These are phyloP conservation scores for Oryza punctata DNA, from an alignment of 176 grass and related monocot species.

Conservation along the genomic window DNA sequence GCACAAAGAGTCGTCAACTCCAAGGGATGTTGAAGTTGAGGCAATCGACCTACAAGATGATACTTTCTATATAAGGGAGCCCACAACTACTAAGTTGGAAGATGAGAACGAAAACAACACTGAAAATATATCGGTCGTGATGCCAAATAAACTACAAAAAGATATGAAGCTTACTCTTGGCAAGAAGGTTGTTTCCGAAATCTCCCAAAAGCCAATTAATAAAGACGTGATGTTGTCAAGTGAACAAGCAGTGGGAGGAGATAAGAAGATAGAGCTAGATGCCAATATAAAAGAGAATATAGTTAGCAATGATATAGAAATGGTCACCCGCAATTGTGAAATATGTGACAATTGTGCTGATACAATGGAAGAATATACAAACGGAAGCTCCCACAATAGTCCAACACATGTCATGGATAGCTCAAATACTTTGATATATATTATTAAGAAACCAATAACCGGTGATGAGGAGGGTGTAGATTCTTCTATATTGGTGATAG, in stretches of 20 bases:
- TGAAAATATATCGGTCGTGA: background rate
- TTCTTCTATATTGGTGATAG: background rate
- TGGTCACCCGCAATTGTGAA: background rate
- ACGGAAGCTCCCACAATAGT: background rate
- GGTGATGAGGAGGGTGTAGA: background rate
- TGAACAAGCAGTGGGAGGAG: background rate
- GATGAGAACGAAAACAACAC: background rate
- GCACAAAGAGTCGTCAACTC: background rate
- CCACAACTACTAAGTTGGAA: background rate
- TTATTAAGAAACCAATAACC: background rate
- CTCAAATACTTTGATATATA: background rate
- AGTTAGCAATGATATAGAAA: background rate
- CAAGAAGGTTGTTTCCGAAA: background rate
- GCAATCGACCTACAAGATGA: background rate
- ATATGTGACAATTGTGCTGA: background rate
- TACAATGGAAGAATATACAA: background rate
- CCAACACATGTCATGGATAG: background rate
- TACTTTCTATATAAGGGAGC: background rate
- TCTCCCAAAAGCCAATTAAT: background rate
- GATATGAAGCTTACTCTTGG: background rate
- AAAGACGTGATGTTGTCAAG: background rate
- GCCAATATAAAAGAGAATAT: background rate
- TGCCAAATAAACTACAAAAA: background rate
- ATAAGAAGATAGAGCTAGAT: background rate
- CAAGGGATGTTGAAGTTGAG: background rate